These are phyloP conservation scores for Cerrena zonata DNA, from an alignment of 1,284 basidiomycete species.

Conservation along the genomic window DNA sequence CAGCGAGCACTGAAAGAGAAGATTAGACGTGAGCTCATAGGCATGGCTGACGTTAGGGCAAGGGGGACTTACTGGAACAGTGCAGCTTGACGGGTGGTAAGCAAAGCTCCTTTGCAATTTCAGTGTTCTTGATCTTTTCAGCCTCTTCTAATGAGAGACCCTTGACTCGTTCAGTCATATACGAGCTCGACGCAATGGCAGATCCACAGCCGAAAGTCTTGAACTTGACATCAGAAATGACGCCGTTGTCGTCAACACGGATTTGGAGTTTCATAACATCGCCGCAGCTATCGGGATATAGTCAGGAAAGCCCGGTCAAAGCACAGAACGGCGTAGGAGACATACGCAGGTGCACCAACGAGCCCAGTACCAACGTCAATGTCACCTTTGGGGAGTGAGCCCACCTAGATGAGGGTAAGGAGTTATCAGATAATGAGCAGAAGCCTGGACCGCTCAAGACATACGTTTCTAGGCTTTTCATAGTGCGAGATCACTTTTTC, in stretches of 20 bases:
- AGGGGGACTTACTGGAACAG: slow-evolving; percentile 64
- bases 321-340: slow-evolving; percentile 21
- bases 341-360: slow-evolving; percentile 94
- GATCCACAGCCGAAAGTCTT: slow-evolving; percentile 97
- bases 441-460: slow-evolving; percentile 32
- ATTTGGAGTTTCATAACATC: slow-evolving; percentile 99
- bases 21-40: slow-evolving; percentile 11
- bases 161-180: slow-evolving; percentile 97
- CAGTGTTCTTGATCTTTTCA: slow-evolving; percentile 96
- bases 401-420: slow-evolving; percentile 59
- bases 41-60: slow-evolving; percentile 8
- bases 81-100: slow-evolving; percentile 95
- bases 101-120: slow-evolving; percentile 94
- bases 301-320: neutral
- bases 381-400: slow-evolving; percentile 89
- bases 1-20: slow-evolving; percentile 74
- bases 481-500: slow-evolving; percentile 95
- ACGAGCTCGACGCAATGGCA: slow-evolving; percentile 93
- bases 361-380: slow-evolving; percentile 92
- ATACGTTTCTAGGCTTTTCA: slow-evolving; percentile 88
- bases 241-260: slow-evolving; percentile 87
- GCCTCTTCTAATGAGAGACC: slow-evolving; percentile 92
- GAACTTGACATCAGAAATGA: slow-evolving; percentile 98
- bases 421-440: slow-evolving; percentile 53
- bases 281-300: slow-evolving; percentile 50